Conservation (phyloP, 2,329 filamentous ascomycete species). For the Fusarium armeniacum region DNA sequence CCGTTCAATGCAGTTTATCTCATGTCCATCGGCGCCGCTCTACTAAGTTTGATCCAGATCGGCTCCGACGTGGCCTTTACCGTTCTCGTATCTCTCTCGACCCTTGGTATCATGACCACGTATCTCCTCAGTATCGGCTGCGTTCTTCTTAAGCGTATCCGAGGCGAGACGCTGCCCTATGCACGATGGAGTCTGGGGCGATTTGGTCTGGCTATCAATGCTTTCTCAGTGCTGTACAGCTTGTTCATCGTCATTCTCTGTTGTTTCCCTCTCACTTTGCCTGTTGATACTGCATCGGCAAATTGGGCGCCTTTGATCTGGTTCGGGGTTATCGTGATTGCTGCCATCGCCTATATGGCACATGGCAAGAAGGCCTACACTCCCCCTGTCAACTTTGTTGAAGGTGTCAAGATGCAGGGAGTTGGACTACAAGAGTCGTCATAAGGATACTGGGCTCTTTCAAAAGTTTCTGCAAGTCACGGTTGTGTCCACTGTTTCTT, state of each 20-base stretch:
- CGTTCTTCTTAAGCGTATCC: slow-evolving; percentile 31
- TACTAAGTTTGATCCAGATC: slow-evolving; percentile 26
- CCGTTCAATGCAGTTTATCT: slow-evolving; percentile 34
- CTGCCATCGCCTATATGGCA: slow-evolving; percentile 11
- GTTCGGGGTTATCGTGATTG: slow-evolving; percentile 27
- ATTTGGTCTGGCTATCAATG: slow-evolving; percentile 28
- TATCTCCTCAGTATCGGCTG: slow-evolving; percentile 36
- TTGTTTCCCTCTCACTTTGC: slow-evolving; percentile 22
- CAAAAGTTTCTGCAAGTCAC: neutral
- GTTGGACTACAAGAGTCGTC: slow-evolving; percentile 23
- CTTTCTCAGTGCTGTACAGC: slow-evolving; percentile 30
- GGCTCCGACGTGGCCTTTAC: slow-evolving; percentile 33
- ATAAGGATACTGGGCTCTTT: neutral
- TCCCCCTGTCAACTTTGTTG: slow-evolving; percentile 30
- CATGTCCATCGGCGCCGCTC: slow-evolving; percentile 32
- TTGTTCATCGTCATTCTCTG: slow-evolving; percentile 36
- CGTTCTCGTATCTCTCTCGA: slow-evolving; percentile 22
- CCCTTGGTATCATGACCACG: slow-evolving; percentile 30
- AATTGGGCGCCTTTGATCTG: slow-evolving; percentile 38
- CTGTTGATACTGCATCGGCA: slow-evolving; percentile 25
- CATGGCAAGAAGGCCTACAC: slow-evolving; percentile 24
- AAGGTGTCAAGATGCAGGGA: slow-evolving; percentile 23
- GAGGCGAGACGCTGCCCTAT: slow-evolving; percentile 18
- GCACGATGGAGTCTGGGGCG: slow-evolving; percentile 29
- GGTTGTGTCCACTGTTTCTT: neutral